phyloP scores from a whole-genome alignment of 306 rosid genomes.

The Delonix regia region DNA sequence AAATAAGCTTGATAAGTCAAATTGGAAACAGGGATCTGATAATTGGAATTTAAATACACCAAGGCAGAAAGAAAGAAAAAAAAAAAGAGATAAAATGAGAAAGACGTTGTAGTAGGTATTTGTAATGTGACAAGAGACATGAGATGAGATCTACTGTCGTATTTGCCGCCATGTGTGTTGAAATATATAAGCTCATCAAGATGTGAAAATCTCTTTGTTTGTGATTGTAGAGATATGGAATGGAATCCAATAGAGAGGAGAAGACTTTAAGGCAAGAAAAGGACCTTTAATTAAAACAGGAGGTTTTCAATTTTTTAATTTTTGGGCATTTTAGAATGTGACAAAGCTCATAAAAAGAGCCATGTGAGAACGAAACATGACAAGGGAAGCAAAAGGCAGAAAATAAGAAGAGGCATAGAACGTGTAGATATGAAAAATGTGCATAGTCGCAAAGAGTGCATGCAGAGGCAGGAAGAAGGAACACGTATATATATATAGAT shows the following conservation, averaged over 20 bases:
- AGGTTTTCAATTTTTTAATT: neutral
- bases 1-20: too few species aligned
- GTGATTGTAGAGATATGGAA: neutral
- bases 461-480: constrained; percentile 7
- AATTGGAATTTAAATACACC: neutral
- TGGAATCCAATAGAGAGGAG: neutral
- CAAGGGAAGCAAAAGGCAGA: constrained; percentile 29
- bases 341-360: constrained; percentile 7
- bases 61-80: too few species aligned
- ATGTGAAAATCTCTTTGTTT: constrained; percentile 11
- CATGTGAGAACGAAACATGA: constrained; percentile 50
- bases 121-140: constrained; percentile 5
- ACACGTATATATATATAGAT: too few species aligned
- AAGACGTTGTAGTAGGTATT: neutral
- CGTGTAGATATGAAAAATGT: constrained; percentile 23
- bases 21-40: neutral
- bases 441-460: constrained; percentile 7
- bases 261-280: too few species aligned
- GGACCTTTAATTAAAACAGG: neutral
- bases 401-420: constrained; percentile 22
- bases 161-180: constrained; percentile 2
- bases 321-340: constrained; percentile 6
- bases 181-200: neutral
- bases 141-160: constrained; percentile 44
- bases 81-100: too few species aligned